Conservation (phyloP, 306 rosid genomes). For the Prinsepia uniflora region DNA sequence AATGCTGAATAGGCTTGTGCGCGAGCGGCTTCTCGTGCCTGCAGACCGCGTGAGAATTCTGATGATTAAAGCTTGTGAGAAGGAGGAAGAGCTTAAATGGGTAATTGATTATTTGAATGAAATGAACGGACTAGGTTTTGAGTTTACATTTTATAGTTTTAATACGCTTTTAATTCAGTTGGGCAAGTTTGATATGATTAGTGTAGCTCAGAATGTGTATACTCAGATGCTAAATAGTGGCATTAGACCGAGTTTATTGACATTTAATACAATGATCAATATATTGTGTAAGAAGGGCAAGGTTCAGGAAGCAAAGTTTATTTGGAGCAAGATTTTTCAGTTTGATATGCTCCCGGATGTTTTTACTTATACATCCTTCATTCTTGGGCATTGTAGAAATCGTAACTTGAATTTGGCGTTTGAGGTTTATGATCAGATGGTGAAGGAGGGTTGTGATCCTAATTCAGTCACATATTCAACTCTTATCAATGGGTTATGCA, state of each 20-base stretch:
- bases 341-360: conserved; percentile 32
- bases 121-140: conserved; percentile 26
- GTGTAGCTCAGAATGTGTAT: conserved; percentile 31
- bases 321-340: conserved; percentile 33
- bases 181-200: conserved; percentile 42
- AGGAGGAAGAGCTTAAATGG: conserved; percentile 28
- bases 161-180: conserved; percentile 42
- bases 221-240: conserved; percentile 28
- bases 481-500: conserved; percentile 38
- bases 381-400: conserved; percentile 46
- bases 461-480: conserved; percentile 38
- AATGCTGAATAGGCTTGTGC: conserved; percentile 37
- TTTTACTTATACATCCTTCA: conserved; percentile 39
- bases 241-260: conserved; percentile 35
- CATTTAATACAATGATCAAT: conserved; percentile 39
- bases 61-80: conserved; percentile 41
- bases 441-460: conserved; percentile 36
- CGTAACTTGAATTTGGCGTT: conserved; percentile 28
- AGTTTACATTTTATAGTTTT: conserved; percentile 36
- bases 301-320: conserved; percentile 31
- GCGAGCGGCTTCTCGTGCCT: conserved; percentile 26
- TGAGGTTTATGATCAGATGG: conserved; percentile 35
- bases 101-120: conserved; percentile 29
- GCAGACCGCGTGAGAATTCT: conserved; percentile 36
- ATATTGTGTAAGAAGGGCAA: conserved; percentile 40